Conservation (phyloP, 2,329 filamentous ascomycete genomes). For the Aspergillus ochraceoroseus region DNA sequence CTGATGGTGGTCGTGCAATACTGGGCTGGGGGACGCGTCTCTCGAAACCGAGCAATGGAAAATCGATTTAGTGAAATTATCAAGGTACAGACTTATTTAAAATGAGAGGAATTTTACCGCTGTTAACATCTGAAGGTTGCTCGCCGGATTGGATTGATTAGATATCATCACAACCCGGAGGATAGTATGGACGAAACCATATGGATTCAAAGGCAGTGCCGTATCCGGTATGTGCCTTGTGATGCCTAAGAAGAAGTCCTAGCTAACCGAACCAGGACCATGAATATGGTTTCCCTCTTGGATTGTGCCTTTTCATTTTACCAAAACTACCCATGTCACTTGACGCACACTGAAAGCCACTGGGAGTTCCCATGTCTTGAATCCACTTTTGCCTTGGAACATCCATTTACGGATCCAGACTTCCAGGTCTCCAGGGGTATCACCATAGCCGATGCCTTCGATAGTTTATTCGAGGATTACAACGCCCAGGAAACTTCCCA, state of each 20-base stretch:
- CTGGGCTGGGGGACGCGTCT: slow-evolving; percentile 40
- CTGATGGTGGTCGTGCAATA: slow-evolving; percentile 43
- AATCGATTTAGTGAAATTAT: slow-evolving; percentile 42
- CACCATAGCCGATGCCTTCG: slow-evolving; percentile 39
- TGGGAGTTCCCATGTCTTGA: slow-evolving; percentile 45
- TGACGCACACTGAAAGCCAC: slow-evolving; percentile 40
- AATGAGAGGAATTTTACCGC: not conserved
- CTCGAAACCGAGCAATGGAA: slow-evolving; percentile 43
- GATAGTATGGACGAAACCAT: slow-evolving; percentile 37
- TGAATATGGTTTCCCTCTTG: slow-evolving; percentile 40
- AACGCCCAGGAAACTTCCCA: slow-evolving; percentile 14
- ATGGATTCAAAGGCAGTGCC: slow-evolving; percentile 45
- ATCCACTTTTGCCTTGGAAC: slow-evolving; percentile 36
- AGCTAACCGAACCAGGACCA: slow-evolving; percentile 32
- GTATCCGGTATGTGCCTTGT: slow-evolving; percentile 35
- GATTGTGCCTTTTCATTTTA: slow-evolving; percentile 46
- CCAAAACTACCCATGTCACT: slow-evolving; percentile 43
- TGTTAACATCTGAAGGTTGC: slow-evolving; percentile 29
- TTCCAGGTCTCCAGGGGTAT: slow-evolving; percentile 38
- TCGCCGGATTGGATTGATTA: slow-evolving; percentile 38
- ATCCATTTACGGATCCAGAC: slow-evolving; percentile 41
- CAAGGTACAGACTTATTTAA: slow-evolving; percentile 27
- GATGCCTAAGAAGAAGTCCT: slow-evolving; percentile 1
- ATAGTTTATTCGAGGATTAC: slow-evolving; percentile 35
- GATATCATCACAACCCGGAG: slow-evolving; percentile 35